Evolutionary conservation across 129 eudicot species (phyloP).

Genomic region (Lactuca saligna): DNA sequence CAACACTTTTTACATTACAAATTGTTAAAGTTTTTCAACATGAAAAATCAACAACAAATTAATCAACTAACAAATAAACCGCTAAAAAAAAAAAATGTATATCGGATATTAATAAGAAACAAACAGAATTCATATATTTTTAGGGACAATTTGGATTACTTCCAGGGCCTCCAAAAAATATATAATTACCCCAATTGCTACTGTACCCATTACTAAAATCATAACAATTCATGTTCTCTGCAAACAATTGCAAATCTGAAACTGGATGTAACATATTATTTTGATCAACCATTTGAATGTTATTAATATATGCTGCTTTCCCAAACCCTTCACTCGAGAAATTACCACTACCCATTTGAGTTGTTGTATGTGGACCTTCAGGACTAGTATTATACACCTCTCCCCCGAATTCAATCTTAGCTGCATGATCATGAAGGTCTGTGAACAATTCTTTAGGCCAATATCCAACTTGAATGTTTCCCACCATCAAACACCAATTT

Average conservation of each 20-base stretch:
- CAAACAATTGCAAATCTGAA: constrained; percentile 41
- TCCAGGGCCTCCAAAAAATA: constrained; percentile 86
- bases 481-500: constrained; percentile 86
- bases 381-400: constrained; percentile 50
- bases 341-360: constrained; percentile 94
- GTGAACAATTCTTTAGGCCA: constrained; percentile 78
- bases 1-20: too few species aligned
- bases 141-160: constrained; percentile 63
- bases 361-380: constrained; percentile 43
- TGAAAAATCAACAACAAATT: not conserved
- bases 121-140: not conserved
- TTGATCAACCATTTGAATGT: constrained; percentile 68
- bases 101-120: too few species aligned
- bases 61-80: not conserved
- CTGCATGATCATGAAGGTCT: constrained; percentile 56
- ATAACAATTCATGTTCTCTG: constrained; percentile 73
- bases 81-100: not conserved
- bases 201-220: constrained; percentile 51
- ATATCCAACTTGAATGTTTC: constrained; percentile 60
- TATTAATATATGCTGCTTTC: constrained; percentile 65
- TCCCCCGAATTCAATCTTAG: constrained; percentile 70
- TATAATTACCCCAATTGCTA: constrained; percentile 69
- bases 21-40: too few species aligned
- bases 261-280: constrained; percentile 45
- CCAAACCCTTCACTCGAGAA: constrained; percentile 73